A percentile compares a stretch with the other conserved stretches of the same genome.
phyloP scores from a whole-genome alignment of 176 grass and related monocot species.

The Zea luxurians region DNA sequence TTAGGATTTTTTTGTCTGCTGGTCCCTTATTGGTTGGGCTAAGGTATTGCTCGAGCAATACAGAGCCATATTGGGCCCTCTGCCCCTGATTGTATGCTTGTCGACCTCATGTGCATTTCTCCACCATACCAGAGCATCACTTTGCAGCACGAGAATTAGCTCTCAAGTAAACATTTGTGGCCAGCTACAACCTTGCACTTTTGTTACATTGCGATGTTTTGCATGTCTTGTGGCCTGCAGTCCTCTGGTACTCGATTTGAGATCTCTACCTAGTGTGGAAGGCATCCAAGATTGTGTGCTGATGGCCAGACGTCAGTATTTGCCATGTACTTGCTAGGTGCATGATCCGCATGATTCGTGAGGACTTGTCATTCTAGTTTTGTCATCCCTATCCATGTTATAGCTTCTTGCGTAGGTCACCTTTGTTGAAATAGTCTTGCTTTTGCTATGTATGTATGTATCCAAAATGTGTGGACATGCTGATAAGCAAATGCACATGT shows the following conservation, averaged over 20 bases:
- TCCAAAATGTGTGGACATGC: background rate
- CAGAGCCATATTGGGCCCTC: too few species aligned
- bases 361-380: conserved; percentile 27
- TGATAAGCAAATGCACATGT: background rate
- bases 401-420: conserved; percentile 34
- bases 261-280: background rate
- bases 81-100: background rate
- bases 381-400: conserved; percentile 48
- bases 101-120: conserved; percentile 20
- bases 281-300: conserved; percentile 2
- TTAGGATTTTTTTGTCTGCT: too few species aligned
- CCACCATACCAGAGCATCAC: conserved; percentile 22
- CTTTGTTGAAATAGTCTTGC: conserved; percentile 10
- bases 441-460: background rate
- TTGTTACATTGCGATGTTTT: conserved; percentile 43
- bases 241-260: background rate
- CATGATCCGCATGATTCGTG: conserved; percentile 26
- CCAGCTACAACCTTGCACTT: conserved; percentile 30
- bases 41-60: too few species aligned
- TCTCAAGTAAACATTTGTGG: conserved; percentile 54
- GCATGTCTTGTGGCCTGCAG: conserved; percentile 31
- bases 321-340: conserved; percentile 32
- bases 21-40: too few species aligned
- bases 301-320: background rate
- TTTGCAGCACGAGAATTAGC: conserved; percentile 45